Conservation (phyloP, 305 asterid genomes). For the Withania somnifera region DNA sequence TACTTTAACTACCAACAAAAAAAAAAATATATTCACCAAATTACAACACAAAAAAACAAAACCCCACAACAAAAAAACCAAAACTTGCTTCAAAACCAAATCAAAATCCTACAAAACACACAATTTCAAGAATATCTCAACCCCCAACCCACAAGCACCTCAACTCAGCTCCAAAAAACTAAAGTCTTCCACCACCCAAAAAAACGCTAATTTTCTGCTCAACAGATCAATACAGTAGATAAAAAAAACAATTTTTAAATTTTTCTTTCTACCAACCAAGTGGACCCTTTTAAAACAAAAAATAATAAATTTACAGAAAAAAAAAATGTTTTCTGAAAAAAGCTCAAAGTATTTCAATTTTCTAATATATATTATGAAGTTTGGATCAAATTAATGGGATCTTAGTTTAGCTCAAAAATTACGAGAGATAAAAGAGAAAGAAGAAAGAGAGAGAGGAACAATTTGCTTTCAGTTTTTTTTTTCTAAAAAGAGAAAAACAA, state of each 20-base stretch:
- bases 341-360: neutral
- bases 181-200: conserved; percentile 10
- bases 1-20: neutral
- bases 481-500: neutral
- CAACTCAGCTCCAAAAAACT: neutral
- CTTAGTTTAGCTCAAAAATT: conserved; percentile 14
- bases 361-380: conserved; percentile 14
- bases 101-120: neutral
- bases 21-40: neutral
- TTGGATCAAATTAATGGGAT: conserved; percentile 30
- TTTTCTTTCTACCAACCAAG: conserved; percentile 16
- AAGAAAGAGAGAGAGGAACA: conserved; percentile 26
- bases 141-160: neutral
- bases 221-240: conserved; percentile 16
- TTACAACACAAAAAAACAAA: neutral
- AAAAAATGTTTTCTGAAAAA: neutral
- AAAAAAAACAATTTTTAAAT: neutral
- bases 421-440: conserved; percentile 13
- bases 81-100: conserved; percentile 6
- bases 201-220: conserved; percentile 17
- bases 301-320: neutral
- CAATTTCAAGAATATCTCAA: neutral
- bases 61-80: neutral
- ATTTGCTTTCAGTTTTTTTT: conserved; percentile 15
- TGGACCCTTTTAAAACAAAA: neutral